Base-by-base conservation (phyloP, 345 rosid genomes). In the Clarkia xantiana region DNA sequence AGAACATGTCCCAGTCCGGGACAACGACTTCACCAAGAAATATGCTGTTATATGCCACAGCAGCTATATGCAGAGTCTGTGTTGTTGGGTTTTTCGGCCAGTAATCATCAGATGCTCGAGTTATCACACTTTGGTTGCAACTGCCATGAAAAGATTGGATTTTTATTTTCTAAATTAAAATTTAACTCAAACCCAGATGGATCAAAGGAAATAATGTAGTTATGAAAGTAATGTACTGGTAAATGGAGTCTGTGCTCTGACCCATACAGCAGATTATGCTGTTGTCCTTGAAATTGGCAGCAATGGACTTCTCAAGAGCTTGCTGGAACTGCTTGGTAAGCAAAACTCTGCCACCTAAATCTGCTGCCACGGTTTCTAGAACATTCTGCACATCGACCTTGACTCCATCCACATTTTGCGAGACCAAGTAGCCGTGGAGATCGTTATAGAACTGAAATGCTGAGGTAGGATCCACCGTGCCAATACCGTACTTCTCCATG, bases 1-100 rank as follows among this genome's bases (percentile, higher is more conserved):
- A 75, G 65, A 78, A 78, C 79, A 75, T 75, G 55, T 75, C 81
- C 79, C 81, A 78, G 20, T 78, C 81, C 12, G 81, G 81, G 59
- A 72, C 79, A 47, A 70, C 56, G 13, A 75, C 62, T 78, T 75
- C 85, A 39, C 85, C 81, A 17, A 75, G 76, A 56, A 75, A 73
- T 53, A 72, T 59, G 67, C 80, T 75, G 64, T 75, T 78, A 58
- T 67, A 78, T 12, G 78, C 61, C 47, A 75, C 76, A 42, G 76
- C 71, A 62, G 76, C 80, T 62, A 72, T 60, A 58, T 78, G 84
- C 54, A 67, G 62, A 2, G 74, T 73, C 67, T 68, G 72, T 38
- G 84, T 63, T 25, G 62, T 45, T 18, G 75, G 76, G 18, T 75
- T 67, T 34, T 63, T 4, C 10, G 80, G 84, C 45, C 65, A 78